Conservation (phyloP, 768 basidiomycete genomes). For the Mrakia blollopis region DNA sequence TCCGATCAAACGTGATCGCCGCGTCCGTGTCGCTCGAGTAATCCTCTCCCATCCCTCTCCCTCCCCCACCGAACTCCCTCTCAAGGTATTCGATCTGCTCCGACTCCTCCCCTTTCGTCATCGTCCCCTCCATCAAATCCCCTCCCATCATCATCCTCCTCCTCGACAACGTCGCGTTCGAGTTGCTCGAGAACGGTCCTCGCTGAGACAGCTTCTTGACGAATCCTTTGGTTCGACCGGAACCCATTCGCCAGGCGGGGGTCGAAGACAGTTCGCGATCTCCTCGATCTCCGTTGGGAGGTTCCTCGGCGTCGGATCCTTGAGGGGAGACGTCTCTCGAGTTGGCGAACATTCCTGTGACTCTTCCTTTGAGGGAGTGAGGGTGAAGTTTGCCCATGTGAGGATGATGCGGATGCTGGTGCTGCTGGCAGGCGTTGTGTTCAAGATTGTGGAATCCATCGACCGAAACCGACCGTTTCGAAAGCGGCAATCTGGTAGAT, state of each 20-base stretch:
- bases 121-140: background rate
- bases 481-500: background rate
- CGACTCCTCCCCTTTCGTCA: background rate
- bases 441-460: background rate
- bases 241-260: too few relatives aligned
- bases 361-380: background rate
- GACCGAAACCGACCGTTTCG: background rate
- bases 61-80: background rate
- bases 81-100: background rate
- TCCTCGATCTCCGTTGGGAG: too few relatives aligned
- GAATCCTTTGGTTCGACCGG: too few relatives aligned
- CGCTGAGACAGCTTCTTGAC: too few relatives aligned
- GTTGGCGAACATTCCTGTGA: background rate
- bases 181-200: too few relatives aligned
- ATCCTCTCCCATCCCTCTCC: background rate
- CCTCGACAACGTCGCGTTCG: background rate
- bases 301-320: background rate
- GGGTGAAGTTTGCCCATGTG: background rate
- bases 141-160: background rate
- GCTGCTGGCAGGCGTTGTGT: too few relatives aligned
- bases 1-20: background rate
- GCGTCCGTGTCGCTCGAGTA: background rate
- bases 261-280: too few relatives aligned
- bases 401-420: background rate
- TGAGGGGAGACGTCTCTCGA: background rate